phyloP scores from a whole-genome alignment of 108 stramenopile genomes.

The Cyclotella baltica region DNA sequence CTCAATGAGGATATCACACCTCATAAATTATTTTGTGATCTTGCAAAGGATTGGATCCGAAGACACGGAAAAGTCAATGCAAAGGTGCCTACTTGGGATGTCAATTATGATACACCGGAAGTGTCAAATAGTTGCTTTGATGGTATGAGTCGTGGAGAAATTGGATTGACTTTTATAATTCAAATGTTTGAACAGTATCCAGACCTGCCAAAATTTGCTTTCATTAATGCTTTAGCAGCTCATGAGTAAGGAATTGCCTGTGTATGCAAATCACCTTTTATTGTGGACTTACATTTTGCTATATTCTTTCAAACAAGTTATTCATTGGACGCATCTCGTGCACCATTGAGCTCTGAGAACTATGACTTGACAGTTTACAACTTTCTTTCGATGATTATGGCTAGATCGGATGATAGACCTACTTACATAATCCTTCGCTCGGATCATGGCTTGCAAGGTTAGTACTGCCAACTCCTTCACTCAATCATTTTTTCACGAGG shows the following conservation, averaged over 20 bases:
- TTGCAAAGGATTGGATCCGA: conserved; percentile 12
- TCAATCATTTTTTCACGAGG: no score
- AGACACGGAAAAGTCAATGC: conserved; percentile 26
- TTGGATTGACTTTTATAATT: conserved; percentile 47
- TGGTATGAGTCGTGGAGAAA: conserved; percentile 30
- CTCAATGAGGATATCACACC: conserved; percentile 44
- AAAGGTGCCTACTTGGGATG: neutral
- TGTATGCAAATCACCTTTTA: neutral
- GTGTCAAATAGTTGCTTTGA: conserved; percentile 45
- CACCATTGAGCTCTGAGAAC: conserved; percentile 40
- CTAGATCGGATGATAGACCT: conserved; percentile 26
- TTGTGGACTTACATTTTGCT: neutral
- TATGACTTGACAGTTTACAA: conserved; percentile 48
- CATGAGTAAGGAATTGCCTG: conserved; percentile 42
- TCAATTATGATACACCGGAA: conserved; percentile 35
- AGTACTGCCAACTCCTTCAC: no score
- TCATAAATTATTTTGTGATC: conserved; percentile 52
- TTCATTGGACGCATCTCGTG: conserved; percentile 37
- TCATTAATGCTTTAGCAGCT: conserved; percentile 63
- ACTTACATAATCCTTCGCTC: conserved; percentile 59
- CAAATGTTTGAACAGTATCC: conserved; percentile 57
- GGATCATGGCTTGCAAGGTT: conserved; percentile 63
- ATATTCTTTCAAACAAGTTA: conserved; percentile 23
- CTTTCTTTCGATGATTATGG: conserved; percentile 48
- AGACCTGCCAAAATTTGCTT: conserved; percentile 58